Evolutionary conservation across 2,329 filamentous ascomycete genomes (phyloP).

Genomic region (Penicillium sclerotigenum): DNA sequence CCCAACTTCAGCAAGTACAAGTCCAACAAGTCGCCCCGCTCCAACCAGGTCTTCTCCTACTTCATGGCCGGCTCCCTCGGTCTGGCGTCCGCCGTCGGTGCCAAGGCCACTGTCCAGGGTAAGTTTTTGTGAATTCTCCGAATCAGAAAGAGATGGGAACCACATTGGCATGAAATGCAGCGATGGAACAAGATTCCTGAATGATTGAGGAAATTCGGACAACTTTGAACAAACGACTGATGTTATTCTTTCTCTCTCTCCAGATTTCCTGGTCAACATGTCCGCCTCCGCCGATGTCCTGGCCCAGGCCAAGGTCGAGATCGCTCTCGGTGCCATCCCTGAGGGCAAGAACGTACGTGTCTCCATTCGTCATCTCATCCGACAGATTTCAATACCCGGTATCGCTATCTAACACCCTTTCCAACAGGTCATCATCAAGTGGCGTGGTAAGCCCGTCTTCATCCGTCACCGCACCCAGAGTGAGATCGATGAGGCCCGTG

Average conservation of each 20-base stretch:
- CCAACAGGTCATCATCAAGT: slow-evolving; percentile 92
- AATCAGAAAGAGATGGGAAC: slow-evolving; percentile 4
- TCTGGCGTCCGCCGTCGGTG: slow-evolving; percentile 84
- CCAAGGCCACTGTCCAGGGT: slow-evolving; percentile 98
- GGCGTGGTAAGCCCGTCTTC: slow-evolving; percentile 99
- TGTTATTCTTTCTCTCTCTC: slow-evolving; percentile 24
- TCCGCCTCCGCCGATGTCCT: slow-evolving; percentile 96
- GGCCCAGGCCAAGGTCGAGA: slow-evolving; percentile 99
- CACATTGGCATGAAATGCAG: not conserved
- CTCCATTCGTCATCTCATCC: not conserved
- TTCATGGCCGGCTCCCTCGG: slow-evolving; percentile 98
- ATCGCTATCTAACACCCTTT: slow-evolving; percentile 15
- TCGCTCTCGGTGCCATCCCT: slow-evolving; percentile 86
- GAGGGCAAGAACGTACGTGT: slow-evolving; percentile 96
- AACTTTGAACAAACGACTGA: slow-evolving; percentile 20
- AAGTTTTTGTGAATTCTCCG: slow-evolving; percentile 42
- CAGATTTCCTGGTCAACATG: slow-evolving; percentile 99
- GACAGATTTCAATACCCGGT: not conserved
- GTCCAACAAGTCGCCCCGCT: slow-evolving; percentile 62
- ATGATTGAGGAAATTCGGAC: not conserved
- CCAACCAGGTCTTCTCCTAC: slow-evolving; percentile 89
- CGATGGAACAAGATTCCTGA: slow-evolving; percentile 1
- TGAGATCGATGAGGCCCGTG: slow-evolving; percentile 94
- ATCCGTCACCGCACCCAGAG: slow-evolving; percentile 92
- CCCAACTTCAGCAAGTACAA: slow-evolving; percentile 89